Percentiles rank a stretch among this genome's conserved stretches.
Conservation (phyloP, 2,329 filamentous ascomycete genomes). For the Tolypocladium tropicale region DNA sequence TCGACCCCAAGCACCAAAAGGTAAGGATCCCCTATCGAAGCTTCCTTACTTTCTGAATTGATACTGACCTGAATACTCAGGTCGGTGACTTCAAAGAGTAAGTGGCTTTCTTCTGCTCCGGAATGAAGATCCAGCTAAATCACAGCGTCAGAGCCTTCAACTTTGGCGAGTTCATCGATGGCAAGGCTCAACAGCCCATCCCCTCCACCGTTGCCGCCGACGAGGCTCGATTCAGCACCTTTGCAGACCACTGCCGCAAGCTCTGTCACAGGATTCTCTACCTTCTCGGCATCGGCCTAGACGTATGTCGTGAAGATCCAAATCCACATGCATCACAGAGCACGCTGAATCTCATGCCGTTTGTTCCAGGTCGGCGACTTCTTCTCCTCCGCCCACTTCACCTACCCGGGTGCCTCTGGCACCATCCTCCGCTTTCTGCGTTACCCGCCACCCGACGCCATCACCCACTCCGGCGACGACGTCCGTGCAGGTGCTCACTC, state of each 20-base stretch:
- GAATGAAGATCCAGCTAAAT: not conserved
- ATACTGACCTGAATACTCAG: constrained; percentile 25
- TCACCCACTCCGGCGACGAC: constrained; percentile 40
- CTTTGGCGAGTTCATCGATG: constrained; percentile 64
- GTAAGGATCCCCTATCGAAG: constrained; percentile 30
- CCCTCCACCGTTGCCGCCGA: constrained; percentile 52
- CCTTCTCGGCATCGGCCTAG: constrained; percentile 69
- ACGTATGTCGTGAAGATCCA: constrained; percentile 31
- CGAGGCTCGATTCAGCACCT: constrained; percentile 51
- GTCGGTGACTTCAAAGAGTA: constrained; percentile 85
- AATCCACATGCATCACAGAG: not conserved
- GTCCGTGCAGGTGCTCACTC: constrained; percentile 87
- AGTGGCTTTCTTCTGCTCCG: constrained; percentile 5
- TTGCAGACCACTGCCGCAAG: constrained; percentile 59
- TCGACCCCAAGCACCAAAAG: constrained; percentile 75
- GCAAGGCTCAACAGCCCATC: constrained; percentile 66
- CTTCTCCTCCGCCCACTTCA: constrained; percentile 42
- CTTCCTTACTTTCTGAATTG: not conserved
- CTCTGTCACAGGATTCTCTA: constrained; percentile 65
- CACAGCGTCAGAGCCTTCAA: constrained; percentile 66
- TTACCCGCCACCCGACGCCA: constrained; percentile 48
- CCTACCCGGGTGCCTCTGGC: constrained; percentile 34
- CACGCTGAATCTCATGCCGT: not conserved
- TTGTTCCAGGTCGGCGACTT: constrained; percentile 34
- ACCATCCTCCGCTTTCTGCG: constrained; percentile 61